Evolutionary conservation across 768 basidiomycete species (phyloP).

Genomic region (Leccinum rimulosum): DNA sequence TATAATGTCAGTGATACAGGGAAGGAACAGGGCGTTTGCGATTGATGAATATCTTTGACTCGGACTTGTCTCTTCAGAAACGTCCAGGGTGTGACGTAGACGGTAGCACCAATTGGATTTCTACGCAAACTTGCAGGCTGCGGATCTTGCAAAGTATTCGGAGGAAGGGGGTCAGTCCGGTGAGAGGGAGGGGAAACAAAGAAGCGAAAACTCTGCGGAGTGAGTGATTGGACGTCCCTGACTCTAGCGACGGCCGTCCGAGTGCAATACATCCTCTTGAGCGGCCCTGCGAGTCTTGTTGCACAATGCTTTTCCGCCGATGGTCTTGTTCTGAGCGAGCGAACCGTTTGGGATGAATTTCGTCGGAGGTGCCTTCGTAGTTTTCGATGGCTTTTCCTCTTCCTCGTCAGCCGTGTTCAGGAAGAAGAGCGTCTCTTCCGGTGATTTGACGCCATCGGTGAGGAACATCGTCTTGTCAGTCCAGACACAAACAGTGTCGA

Average conservation of each 20-base stretch:
- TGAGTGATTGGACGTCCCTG: slow-evolving; percentile 35
- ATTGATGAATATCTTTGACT: no score
- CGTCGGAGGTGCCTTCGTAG: slow-evolving; percentile 50
- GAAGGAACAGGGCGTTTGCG: slow-evolving; percentile 50
- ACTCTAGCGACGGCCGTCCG: slow-evolving; percentile 74
- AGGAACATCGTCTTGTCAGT: slow-evolving; percentile 62
- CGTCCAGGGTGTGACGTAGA: no score
- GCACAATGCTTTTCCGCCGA: slow-evolving; percentile 80
- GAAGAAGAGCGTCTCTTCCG: slow-evolving; percentile 89
- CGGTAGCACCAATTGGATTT: slow-evolving; percentile 85
- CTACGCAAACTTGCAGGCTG: slow-evolving; percentile 69
- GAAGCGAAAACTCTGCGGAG: no score
- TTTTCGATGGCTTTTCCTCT: slow-evolving; percentile 57
- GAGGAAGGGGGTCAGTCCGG: slow-evolving; percentile 72
- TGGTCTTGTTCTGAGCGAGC: slow-evolving; percentile 69
- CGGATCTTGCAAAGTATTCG: slow-evolving; percentile 80
- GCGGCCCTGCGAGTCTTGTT: slow-evolving; percentile 88
- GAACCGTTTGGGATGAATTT: slow-evolving; percentile 63
- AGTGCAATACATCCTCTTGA: slow-evolving; percentile 81
- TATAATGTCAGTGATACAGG: not conserved
- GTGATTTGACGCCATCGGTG: slow-evolving; percentile 79
- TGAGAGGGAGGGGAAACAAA: slow-evolving; percentile 77
- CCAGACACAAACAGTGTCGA: slow-evolving; percentile 84
- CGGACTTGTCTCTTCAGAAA: no score
- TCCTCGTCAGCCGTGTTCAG: slow-evolving; percentile 56